Evolutionary conservation across 2,329 filamentous ascomycete genomes (phyloP).

Genomic region (Alternaria metachromatica): DNA sequence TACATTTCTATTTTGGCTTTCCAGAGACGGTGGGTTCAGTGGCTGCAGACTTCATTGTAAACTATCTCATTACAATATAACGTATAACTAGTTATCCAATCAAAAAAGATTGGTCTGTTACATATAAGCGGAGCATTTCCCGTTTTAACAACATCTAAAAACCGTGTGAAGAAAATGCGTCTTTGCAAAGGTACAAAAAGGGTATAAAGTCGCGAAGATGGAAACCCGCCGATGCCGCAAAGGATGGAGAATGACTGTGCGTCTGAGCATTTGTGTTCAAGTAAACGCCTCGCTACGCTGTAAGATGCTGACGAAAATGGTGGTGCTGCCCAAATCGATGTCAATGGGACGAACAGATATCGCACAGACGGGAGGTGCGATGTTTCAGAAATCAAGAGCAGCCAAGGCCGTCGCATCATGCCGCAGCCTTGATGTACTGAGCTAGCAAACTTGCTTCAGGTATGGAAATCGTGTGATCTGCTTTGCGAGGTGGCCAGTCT

Average conservation of each 20-base stretch:
- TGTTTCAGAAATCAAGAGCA: neutral
- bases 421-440: constrained; percentile 20
- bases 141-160: neutral
- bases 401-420: neutral
- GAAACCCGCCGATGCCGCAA: neutral
- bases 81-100: neutral
- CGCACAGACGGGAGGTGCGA: neutral
- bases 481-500: constrained; percentile 35
- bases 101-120: neutral
- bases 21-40: neutral
- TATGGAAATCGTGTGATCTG: constrained; percentile 20
- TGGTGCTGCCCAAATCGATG: neutral
- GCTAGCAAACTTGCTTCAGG: constrained; percentile 32
- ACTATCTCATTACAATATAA: neutral
- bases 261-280: neutral
- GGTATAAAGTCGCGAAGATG: constrained; percentile 3
- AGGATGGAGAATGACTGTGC: neutral
- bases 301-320: neutral
- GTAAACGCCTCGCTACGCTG: constrained; percentile 6
- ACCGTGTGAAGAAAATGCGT: neutral
- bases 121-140: neutral
- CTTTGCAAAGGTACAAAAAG: neutral
- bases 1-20: neutral
- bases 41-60: neutral
- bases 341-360: neutral